Base-by-base conservation (phyloP, 1,284 basidiomycete species). In the Trametes versicolor region DNA sequence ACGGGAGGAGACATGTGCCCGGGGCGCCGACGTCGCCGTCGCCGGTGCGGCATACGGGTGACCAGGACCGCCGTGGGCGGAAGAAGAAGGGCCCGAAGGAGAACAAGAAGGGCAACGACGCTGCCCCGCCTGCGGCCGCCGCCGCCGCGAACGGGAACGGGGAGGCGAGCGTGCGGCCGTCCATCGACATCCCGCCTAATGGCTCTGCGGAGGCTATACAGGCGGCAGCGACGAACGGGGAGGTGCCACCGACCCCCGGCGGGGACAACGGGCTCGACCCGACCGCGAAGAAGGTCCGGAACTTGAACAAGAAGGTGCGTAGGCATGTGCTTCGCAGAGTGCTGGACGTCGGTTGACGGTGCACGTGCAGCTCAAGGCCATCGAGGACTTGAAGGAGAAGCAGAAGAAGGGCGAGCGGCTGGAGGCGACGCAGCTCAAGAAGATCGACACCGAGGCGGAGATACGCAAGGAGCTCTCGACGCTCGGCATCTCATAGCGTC, bases 301-400 rank as follows among this genome's bases (percentile, higher is more conserved):
- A 97, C 77, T 74, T 98, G 75, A 95, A 87, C 75, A 98, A 98
- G 86, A 97, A 98, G 90, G 93, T 71, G 25, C 15, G 48, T 60
- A 49, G 47, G 36, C n/a, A 34, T 57, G 32, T 57, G 51, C 56
- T 17, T 23, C 27, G 27, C 7, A 43, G 36, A 47, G 47, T 62
- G 17, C 2, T 23, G 32, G 17, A 27, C 51, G 19, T 66, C 52
- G 23, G 41, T 27, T 45, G 49, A 50, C 60, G 57, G 49, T 27
- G 43, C 37, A 19, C 60, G 23, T 66, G 60, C 70, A 97, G 94
- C 85, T 98, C 73, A 97, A 97, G 78, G 96, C 95, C 15, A 98
- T 98, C 71, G 95, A 97, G 39, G 96, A 98, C 74, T 86, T 98
- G 60, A 98, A 98, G 82, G 92, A 95, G 73, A 94, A 95, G 79